Conservation (phyloP, 2,329 filamentous ascomycete species). For the Fusarium miscanthi region DNA sequence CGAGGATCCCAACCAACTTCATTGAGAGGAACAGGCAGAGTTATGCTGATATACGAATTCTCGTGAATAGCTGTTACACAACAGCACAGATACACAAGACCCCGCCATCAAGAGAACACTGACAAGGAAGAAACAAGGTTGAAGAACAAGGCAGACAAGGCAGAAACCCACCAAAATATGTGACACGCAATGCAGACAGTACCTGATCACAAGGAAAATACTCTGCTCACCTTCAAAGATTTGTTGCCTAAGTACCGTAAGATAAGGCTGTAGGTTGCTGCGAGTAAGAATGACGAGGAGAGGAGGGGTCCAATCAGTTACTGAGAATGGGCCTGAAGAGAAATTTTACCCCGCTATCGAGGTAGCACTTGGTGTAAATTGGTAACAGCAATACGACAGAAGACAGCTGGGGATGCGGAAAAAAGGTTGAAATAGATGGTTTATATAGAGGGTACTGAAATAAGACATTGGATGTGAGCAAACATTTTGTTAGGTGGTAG, state of each 20-base stretch:
- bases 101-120: constrained; percentile 24
- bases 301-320: constrained; percentile 43
- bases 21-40: not conserved
- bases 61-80: constrained; percentile 27
- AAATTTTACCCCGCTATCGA: constrained; percentile 45
- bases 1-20: not conserved
- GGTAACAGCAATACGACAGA: not conserved
- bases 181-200: constrained; percentile 35
- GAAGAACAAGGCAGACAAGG: constrained; percentile 29
- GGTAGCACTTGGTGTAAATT: constrained; percentile 22
- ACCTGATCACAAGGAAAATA: constrained; percentile 28
- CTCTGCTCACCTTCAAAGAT: constrained; percentile 43
- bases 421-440: not conserved
- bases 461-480: constrained; percentile 1
- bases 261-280: constrained; percentile 28
- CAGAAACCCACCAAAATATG: constrained; percentile 24
- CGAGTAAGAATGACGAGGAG: constrained; percentile 38
- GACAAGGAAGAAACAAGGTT: not conserved
- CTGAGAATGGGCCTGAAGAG: constrained; percentile 26
- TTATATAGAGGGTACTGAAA: not conserved
- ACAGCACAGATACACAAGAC: constrained; percentile 14
- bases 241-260: constrained; percentile 33
- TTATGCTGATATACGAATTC: constrained; percentile 23
- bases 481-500: not conserved
- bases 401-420: not conserved